Conservation (phyloP, 1,139 yeast genomes). For the Kodamaea derodonti region DNA sequence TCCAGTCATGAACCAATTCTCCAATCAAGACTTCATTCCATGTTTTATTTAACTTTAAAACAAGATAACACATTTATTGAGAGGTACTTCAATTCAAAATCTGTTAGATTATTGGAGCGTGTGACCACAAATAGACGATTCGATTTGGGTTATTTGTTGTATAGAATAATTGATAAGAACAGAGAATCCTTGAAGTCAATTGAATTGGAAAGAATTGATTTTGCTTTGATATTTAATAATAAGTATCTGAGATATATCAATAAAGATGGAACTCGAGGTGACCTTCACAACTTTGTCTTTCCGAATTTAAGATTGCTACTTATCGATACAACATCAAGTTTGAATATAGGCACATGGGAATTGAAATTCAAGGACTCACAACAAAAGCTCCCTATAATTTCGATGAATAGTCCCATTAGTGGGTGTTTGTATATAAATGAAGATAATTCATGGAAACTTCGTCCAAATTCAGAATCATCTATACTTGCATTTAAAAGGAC, state of each 20-base stretch:
- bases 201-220: constrained; percentile 5
- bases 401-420: constrained; percentile 3
- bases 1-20: constrained; percentile 8
- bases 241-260: not conserved
- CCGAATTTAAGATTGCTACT: constrained; percentile 5
- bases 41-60: constrained; percentile 3
- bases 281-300: constrained; percentile 2
- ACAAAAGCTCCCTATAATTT: constrained; percentile 1
- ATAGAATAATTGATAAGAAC: constrained; percentile 8
- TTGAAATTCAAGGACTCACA: constrained; percentile 1
- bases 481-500: not conserved
- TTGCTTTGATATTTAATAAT: constrained; percentile 3
- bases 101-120: not conserved
- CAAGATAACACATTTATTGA: not conserved
- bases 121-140: not conserved
- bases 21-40: constrained; percentile 9
- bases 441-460: not conserved
- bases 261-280: not conserved
- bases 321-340: constrained; percentile 4
- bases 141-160: constrained; percentile 2
- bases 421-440: not conserved
- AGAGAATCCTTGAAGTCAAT: constrained; percentile 9
- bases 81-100: not conserved
- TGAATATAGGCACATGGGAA: constrained; percentile 4
- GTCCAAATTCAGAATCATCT: not conserved